phyloP scores from a whole-genome alignment of 1,284 basidiomycete genomes.

The Athelia sp. region DNA sequence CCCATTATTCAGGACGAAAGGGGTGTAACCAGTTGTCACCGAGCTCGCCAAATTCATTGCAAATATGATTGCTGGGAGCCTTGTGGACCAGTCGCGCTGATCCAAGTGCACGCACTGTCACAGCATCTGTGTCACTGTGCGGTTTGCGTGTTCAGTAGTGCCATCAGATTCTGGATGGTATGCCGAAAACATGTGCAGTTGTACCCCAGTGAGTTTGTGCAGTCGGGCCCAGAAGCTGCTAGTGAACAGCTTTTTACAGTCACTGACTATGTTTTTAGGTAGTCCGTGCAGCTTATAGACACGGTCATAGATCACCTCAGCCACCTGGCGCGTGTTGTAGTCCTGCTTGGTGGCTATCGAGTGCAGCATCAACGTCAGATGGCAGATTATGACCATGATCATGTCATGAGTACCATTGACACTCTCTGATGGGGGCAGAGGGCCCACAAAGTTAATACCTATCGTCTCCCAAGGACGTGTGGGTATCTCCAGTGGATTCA shows the following conservation, averaged over 20 bases:
- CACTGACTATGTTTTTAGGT: slow-evolving; percentile 7
- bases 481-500: slow-evolving; percentile 17
- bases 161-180: slow-evolving; percentile 27
- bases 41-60: slow-evolving; percentile 18
- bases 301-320: slow-evolving; percentile 16
- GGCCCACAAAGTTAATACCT: slow-evolving; percentile 33
- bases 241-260: slow-evolving; percentile 6
- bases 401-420: slow-evolving; percentile 22
- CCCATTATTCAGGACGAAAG: slow-evolving; percentile 31
- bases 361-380: slow-evolving; percentile 28
- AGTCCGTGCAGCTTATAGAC: slow-evolving; percentile 16
- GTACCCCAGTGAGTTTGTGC: slow-evolving; percentile 9
- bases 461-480: slow-evolving; percentile 23
- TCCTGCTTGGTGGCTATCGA: slow-evolving; percentile 18
- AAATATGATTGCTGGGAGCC: slow-evolving; percentile 16
- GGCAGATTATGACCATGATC: slow-evolving; percentile 27
- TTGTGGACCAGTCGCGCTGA: slow-evolving; percentile 23
- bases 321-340: slow-evolving; percentile 14
- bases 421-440: slow-evolving; percentile 23
- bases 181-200: slow-evolving; percentile 20
- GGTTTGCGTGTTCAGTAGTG: slow-evolving; percentile 14
- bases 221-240: slow-evolving; percentile 9
- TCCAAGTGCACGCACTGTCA: slow-evolving; percentile 17
- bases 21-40: slow-evolving; percentile 27
- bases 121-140: slow-evolving; percentile 16